Percentiles rank a stretch among this genome's conserved stretches.
Conservation (phyloP, 2,329 filamentous ascomycete genomes). For the Aureobasidium lini region DNA sequence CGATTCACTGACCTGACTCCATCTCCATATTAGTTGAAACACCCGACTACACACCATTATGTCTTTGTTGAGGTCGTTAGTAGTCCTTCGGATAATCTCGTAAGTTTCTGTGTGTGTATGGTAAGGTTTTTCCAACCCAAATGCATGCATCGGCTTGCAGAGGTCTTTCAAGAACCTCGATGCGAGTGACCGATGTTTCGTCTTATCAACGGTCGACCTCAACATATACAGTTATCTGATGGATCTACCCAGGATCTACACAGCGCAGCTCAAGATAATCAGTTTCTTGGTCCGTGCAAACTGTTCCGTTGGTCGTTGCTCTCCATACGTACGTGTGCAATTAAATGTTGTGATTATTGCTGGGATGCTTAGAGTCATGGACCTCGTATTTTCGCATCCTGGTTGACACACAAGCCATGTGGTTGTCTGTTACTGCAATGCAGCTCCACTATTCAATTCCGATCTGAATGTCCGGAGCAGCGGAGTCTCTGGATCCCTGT, state of each 20-base stretch:
- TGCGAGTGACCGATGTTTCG: not conserved
- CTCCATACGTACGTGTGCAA: not conserved
- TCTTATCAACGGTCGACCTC: constrained; percentile 1
- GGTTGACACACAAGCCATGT: constrained; percentile 1
- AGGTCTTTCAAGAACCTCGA: not conserved
- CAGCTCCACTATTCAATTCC: not conserved
- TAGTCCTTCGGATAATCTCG: not conserved
- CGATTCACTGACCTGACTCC: too few relatives aligned
- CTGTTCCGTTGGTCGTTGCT: not conserved
- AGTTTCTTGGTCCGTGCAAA: not conserved
- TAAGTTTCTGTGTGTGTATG: not conserved
- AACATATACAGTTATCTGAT: constrained; percentile 3
- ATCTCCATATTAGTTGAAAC: not conserved
- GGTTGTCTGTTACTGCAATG: not conserved
- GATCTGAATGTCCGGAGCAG: not conserved
- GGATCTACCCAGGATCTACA: not conserved
- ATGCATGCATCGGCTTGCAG: not conserved
- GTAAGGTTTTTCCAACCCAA: not conserved
- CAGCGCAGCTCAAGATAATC: not conserved
- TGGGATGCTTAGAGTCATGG: not conserved
- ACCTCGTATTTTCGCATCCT: not conserved
- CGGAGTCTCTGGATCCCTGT: not conserved
- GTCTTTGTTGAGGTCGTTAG: not conserved
- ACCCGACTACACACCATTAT: not conserved
- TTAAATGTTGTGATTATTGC: not conserved